Evolutionary conservation across 306 rosid genomes (phyloP), one percentile per base, ranked within the genome.

Genomic region (Cicer chorassanicum): DNA sequence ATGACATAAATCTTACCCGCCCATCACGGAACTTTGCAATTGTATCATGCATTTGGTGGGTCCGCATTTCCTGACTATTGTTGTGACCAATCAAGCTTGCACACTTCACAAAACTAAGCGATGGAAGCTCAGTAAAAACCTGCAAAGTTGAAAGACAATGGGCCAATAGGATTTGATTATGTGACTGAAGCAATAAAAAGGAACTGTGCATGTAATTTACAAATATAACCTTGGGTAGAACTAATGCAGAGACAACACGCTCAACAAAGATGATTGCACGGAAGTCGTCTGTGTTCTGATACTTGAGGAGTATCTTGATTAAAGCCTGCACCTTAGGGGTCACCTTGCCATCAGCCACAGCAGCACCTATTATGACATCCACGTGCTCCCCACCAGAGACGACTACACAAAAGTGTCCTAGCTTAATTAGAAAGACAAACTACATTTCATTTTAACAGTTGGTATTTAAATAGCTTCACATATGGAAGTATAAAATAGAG

Each of bases 331-430:
- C 99, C 84, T 92, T 94, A 38, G 99, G 99, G 29, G 99, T 94
- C 85, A 94, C 95, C 82, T 94, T 92, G 81, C 99, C 99, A 86
- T 92, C 99, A 72, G 99, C 99, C 59, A 94, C 97, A 57, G 99
- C 99, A 82, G 99, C 99, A 81, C 99, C 99, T 83, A 90, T 92
- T 80, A 90, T 77, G 81, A 78, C 93, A 83, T 94, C 99, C 80
- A 92, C 97, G 64, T 94, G 99, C 91, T 94, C 99, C 83, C 99
- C 99, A 21, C 96, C 97, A 68, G 99, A 94, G 73, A 87, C 96
- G 70, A 92, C 99, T 90, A 72, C 61, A 80, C 67, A 71, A 54
- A 85, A 72, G 62, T 41, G 77, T 34, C 53, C 54, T 63, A 62
- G 34, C 46, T 75, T 79, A 75, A 56, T 83, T 70, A 15, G 75